phyloP scores from a whole-genome alignment of 116 monocot genomes.

The Trichopus zeylanicus region DNA sequence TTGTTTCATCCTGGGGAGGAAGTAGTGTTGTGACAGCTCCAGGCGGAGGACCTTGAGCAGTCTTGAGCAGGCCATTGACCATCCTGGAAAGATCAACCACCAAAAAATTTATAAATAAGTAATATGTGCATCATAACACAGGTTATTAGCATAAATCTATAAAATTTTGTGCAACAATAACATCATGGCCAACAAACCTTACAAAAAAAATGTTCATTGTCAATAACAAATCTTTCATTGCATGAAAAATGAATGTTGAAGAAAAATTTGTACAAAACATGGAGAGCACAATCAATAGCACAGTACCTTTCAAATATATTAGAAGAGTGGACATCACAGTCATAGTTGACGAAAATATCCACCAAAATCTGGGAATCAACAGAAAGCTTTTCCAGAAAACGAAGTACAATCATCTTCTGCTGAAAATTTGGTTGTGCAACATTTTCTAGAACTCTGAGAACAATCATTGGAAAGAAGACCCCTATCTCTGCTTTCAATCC shows the following conservation, averaged over 20 bases:
- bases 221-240: background rate
- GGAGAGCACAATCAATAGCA: too few relatives aligned
- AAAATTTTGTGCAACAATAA: background rate
- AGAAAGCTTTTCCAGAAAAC: constrained; percentile 88
- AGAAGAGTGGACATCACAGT: constrained; percentile 97
- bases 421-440: constrained; percentile 94
- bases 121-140: background rate
- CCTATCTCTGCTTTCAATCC: constrained; percentile 99
- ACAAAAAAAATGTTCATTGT: background rate
- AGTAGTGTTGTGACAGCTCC: constrained; percentile 59
- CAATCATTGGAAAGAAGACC: constrained; percentile 98
- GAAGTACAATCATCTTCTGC: constrained; percentile 95
- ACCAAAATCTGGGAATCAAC: constrained; percentile 94
- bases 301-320: constrained; percentile 96
- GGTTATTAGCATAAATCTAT: background rate
- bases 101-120: background rate
- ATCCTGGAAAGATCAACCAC: constrained; percentile 41
- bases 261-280: too few relatives aligned
- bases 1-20: constrained; percentile 69
- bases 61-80: constrained; percentile 93
- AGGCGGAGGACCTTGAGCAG: constrained; percentile 87
- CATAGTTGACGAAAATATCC: constrained; percentile 96
- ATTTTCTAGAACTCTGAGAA: constrained; percentile 97
- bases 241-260: constrained; percentile 2
- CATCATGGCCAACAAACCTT: background rate